Percentiles rank a stretch among this genome's conserved stretches.
Evolutionary conservation across 1,284 basidiomycete species (phyloP).

Genomic region (Trametes pubescens): DNA sequence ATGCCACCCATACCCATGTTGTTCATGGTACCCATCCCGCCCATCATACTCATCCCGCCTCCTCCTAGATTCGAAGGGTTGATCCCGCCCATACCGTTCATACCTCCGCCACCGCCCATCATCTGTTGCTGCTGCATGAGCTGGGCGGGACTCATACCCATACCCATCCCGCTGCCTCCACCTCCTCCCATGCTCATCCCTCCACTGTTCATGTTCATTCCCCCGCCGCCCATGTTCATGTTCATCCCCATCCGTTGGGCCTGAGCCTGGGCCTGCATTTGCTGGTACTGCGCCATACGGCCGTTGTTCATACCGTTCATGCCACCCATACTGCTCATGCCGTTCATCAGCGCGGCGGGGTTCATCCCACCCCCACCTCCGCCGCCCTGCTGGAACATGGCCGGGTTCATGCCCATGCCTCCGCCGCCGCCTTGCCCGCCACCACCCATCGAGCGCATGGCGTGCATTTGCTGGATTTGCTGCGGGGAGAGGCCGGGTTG

Average conservation of each 20-base stretch:
- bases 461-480: constrained; percentile 37
- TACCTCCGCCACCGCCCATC: constrained; percentile 25
- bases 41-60: constrained; percentile 24
- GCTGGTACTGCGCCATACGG: constrained; percentile 31
- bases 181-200: constrained; percentile 19
- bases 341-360: constrained; percentile 36
- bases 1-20: constrained; percentile 30
- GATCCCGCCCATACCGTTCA: constrained; percentile 28
- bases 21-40: constrained; percentile 25
- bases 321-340: constrained; percentile 20
- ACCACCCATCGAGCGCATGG: constrained; percentile 28
- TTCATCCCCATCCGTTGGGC: constrained; percentile 29
- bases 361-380: constrained; percentile 27
- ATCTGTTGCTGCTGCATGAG: constrained; percentile 14
- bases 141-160: constrained; percentile 10
- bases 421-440: constrained; percentile 20
- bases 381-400: constrained; percentile 36
- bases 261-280: constrained; percentile 31
- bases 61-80: constrained; percentile 6
- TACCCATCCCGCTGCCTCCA: constrained; percentile 27
- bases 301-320: constrained; percentile 20
- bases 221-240: constrained; percentile 14
- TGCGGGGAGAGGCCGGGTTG: constrained; percentile 24
- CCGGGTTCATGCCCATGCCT: constrained; percentile 30
- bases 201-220: constrained; percentile 29